Evolutionary conservation across 1,284 basidiomycete species (phyloP).

Genomic region (Kwoniella shivajii): DNA sequence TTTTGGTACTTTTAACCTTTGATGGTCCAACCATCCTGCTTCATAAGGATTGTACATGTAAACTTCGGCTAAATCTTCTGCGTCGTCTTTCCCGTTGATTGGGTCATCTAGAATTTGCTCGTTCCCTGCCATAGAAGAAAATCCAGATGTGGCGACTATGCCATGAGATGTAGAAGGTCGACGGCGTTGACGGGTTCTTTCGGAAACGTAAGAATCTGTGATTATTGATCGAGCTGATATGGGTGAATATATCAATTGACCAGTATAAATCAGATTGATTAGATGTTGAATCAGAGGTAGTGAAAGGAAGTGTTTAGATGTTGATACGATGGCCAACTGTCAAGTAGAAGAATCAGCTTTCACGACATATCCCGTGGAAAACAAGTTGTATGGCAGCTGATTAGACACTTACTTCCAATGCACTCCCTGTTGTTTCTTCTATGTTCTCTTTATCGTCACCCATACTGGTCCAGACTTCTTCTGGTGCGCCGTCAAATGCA

Average conservation of each 20-base stretch:
- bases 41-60: slow-evolving; percentile 71
- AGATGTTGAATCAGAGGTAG: slow-evolving; percentile 78
- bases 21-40: slow-evolving; percentile 77
- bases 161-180: slow-evolving; percentile 13
- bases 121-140: background rate
- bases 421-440: slow-evolving; percentile 66
- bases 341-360: background rate
- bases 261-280: slow-evolving; percentile 77
- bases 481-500: slow-evolving; percentile 75
- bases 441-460: slow-evolving; percentile 61
- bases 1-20: slow-evolving; percentile 74
- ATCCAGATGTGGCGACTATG: background rate
- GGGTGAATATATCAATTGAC: slow-evolving; percentile 57
- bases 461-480: slow-evolving; percentile 67
- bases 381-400: background rate
- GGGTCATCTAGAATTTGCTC: background rate
- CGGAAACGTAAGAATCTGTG: slow-evolving; percentile 80
- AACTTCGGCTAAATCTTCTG: slow-evolving; percentile 41
- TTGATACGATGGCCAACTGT: slow-evolving; percentile 81
- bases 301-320: slow-evolving; percentile 74
- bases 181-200: slow-evolving; percentile 29
- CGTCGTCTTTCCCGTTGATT: slow-evolving; percentile 10
- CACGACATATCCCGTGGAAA: background rate
- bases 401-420: slow-evolving; percentile 70
- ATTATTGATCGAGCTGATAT: slow-evolving; percentile 69